Percentiles rank a stretch among this genome's conserved stretches.
Conservation (phyloP, 805 yeast genomes). For the Lipomyces starkeyi region DNA sequence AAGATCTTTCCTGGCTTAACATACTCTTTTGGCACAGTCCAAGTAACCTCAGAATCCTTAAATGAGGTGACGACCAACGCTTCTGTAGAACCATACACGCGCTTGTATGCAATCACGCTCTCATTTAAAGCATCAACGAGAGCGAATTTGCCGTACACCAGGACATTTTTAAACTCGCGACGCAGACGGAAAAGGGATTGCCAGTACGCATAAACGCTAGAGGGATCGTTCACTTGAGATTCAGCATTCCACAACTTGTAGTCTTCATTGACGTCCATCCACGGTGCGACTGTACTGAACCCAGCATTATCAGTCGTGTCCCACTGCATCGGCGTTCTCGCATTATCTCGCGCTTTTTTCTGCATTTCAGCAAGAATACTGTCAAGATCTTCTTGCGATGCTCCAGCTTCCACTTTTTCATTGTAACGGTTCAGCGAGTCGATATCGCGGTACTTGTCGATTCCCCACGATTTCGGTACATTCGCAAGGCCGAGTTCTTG, state of each 20-base stretch:
- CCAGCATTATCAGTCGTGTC: conserved; percentile 49
- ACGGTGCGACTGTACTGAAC: conserved; percentile 54
- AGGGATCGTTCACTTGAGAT: conserved; percentile 53
- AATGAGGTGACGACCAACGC: conserved; percentile 19
- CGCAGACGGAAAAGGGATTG: conserved; percentile 52
- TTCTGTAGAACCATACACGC: conserved; percentile 4
- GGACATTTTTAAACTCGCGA: conserved; percentile 52
- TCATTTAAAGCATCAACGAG: conserved; percentile 47
- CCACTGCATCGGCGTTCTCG: conserved; percentile 63
- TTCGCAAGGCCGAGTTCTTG: conserved; percentile 53
- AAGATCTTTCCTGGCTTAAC: conserved; percentile 8
- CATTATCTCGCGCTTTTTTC: conserved; percentile 57
- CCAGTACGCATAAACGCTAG: conserved; percentile 57
- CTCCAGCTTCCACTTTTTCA: conserved; percentile 1
- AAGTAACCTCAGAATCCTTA: conserved; percentile 1
- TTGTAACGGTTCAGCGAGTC: conserved; percentile 53
- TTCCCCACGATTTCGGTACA: conserved; percentile 50
- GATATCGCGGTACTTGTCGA: conserved; percentile 59
- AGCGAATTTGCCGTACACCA: conserved; percentile 54
- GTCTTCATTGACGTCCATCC: conserved; percentile 59
- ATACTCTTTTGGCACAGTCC: conserved; percentile 16
- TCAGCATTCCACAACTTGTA: conserved; percentile 57
- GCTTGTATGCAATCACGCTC: conserved; percentile 15
- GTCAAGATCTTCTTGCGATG: not conserved
- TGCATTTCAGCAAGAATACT: conserved; percentile 35